phyloP scores from a whole-genome alignment of 2,329 filamentous ascomycete genomes.

The Monilinia aucupariae region DNA sequence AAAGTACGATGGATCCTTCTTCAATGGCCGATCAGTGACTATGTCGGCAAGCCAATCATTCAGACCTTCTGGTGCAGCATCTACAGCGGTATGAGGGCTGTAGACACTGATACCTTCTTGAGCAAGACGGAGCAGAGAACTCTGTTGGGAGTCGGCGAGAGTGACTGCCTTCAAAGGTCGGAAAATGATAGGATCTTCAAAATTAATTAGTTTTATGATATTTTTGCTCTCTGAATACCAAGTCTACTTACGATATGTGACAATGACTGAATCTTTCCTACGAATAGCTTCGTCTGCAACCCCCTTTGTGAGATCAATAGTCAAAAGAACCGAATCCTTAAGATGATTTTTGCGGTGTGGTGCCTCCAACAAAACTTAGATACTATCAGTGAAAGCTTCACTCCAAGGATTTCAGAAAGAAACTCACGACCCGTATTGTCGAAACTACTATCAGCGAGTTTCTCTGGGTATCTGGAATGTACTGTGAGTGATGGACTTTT shows the following conservation, averaged over 20 bases:
- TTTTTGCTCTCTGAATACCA: neutral
- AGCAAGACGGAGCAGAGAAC: conserved; percentile 73
- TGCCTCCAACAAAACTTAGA: conserved; percentile 61
- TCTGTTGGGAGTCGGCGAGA: conserved; percentile 77
- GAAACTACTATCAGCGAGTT: conserved; percentile 81
- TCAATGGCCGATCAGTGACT: conserved; percentile 44
- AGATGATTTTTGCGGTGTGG: conserved; percentile 54
- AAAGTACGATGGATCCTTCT: conserved; percentile 14
- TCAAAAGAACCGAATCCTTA: conserved; percentile 67
- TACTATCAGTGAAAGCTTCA: conserved; percentile 17
- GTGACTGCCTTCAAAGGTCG: conserved; percentile 84
- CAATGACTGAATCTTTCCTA: conserved; percentile 68
- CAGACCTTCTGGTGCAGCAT: conserved; percentile 77
- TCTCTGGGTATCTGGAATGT: conserved; percentile 70
- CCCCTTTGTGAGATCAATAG: conserved; percentile 82
- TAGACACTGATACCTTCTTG: conserved; percentile 91
- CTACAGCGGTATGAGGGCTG: conserved; percentile 90
- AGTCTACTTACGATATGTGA: conserved; percentile 71
- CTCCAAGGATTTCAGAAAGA: neutral
- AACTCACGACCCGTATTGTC: conserved; percentile 79
- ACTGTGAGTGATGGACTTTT: conserved; percentile 6
- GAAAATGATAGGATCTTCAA: conserved; percentile 90
- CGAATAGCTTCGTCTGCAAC: conserved; percentile 87
- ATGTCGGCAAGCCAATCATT: conserved; percentile 93
- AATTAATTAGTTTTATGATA: conserved; percentile 8